These are phyloP conservation scores for Aspergillus sp. DNA, from an alignment of 2,329 filamentous ascomycete species.

Conservation along the genomic window DNA sequence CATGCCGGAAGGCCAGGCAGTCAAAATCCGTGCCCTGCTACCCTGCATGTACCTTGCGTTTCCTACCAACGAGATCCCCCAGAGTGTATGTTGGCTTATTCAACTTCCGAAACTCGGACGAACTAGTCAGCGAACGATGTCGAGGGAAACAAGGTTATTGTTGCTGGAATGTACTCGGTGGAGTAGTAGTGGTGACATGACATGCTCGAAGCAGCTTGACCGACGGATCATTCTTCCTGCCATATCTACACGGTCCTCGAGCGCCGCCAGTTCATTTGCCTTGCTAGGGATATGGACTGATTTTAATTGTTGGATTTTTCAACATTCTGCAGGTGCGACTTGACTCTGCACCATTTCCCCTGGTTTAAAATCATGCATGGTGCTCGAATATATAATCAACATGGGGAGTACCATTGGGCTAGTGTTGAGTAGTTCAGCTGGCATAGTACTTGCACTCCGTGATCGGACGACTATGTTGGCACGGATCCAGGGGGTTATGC, in stretches of 20 bases:
- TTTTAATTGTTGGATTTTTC: neutral
- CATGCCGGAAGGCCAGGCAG: slow-evolving; percentile 1
- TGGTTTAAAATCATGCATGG: neutral
- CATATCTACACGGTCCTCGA: neutral
- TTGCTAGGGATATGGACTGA: neutral
- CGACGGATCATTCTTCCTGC: neutral
- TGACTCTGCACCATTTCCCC: neutral
- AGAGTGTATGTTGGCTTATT: neutral
- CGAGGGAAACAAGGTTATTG: neutral
- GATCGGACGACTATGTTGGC: neutral
- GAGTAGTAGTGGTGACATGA: neutral
- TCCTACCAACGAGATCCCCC: neutral
- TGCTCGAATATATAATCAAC: neutral
- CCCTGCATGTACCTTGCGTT: slow-evolving; percentile 7
- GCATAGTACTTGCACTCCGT: no score
- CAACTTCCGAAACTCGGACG: neutral
- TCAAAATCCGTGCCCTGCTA: neutral
- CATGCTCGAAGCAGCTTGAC: neutral
- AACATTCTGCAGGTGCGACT: neutral
- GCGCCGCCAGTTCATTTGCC: neutral
- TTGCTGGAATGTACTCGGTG: neutral
- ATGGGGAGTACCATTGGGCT: no score
- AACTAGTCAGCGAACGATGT: neutral
- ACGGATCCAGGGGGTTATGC: neutral
- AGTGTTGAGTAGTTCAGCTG: no score